A percentile compares a stretch with the other conserved stretches of the same genome.
Evolutionary conservation across 2,329 filamentous ascomycete species (phyloP).

Genomic region (Rutstroemia sp.): DNA sequence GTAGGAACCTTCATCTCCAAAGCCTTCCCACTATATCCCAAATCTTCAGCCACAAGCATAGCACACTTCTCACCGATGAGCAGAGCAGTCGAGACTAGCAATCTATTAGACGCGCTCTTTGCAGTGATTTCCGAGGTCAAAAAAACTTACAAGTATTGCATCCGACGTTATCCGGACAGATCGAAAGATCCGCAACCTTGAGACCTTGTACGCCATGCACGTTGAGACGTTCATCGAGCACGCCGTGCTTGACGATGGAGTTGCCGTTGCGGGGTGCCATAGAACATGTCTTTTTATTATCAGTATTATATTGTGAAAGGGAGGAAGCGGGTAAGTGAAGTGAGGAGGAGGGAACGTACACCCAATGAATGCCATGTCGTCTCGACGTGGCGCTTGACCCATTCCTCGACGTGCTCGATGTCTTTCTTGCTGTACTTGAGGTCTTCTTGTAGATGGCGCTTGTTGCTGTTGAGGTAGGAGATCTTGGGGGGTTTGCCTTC

Average conservation of each 20-base stretch:
- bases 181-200: conserved; percentile 37
- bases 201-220: conserved; percentile 35
- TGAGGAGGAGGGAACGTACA: conserved; percentile 29
- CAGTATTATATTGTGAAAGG: conserved; percentile 16
- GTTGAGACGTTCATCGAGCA: conserved; percentile 33
- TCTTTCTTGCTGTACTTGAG: conserved; percentile 59
- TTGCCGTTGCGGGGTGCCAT: conserved; percentile 46
- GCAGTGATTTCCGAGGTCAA: neutral
- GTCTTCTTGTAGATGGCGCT: conserved; percentile 51
- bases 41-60: conserved; percentile 33
- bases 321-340: neutral
- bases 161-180: conserved; percentile 33
- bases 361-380: conserved; percentile 33
- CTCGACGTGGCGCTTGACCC: conserved; percentile 53
- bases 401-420: conserved; percentile 38
- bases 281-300: conserved; percentile 34
- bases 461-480: conserved; percentile 55
- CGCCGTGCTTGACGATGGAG: conserved; percentile 58
- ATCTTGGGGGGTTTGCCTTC: conserved; percentile 39
- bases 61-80: conserved; percentile 36
- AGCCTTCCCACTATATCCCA: conserved; percentile 46
- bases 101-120: conserved; percentile 4
- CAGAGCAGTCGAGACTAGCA: conserved; percentile 47
- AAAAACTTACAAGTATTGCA: conserved; percentile 34
- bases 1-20: conserved; percentile 69